A percentile compares a stretch with the other conserved stretches of the same genome.
These are phyloP conservation scores for Phlebiopsis gigantea DNA, from an alignment of 768 basidiomycete species.

Conservation along the genomic window DNA sequence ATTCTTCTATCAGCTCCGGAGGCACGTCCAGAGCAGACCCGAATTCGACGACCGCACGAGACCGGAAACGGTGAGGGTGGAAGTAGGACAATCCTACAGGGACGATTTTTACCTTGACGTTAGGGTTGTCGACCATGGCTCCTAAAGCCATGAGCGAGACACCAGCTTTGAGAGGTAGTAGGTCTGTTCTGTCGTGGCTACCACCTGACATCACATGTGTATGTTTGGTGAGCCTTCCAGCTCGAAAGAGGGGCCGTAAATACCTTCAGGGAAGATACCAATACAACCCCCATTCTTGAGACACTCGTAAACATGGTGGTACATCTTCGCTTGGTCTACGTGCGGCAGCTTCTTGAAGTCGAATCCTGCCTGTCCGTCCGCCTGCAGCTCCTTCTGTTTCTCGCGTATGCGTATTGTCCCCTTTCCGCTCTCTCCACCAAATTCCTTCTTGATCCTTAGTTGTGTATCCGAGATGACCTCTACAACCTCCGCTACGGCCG, in stretches of 20 bases:
- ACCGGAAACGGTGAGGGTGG: slow-evolving; percentile 75
- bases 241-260: background rate
- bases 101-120: slow-evolving; percentile 79
- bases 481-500: slow-evolving; percentile 73
- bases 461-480: slow-evolving; percentile 89
- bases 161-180: slow-evolving; percentile 93
- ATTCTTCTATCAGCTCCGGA: slow-evolving; percentile 78
- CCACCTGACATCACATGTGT: slow-evolving; percentile 54
- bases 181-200: slow-evolving; percentile 92
- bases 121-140: slow-evolving; percentile 87
- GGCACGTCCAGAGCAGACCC: slow-evolving; percentile 86
- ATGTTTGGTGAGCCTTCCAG: background rate
- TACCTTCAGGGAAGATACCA: slow-evolving; percentile 98
- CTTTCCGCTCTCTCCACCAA: slow-evolving; percentile 76
- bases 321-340: slow-evolving; percentile 94
- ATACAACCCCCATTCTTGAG: slow-evolving; percentile 85
- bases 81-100: slow-evolving; percentile 76
- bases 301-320: slow-evolving; percentile 84
- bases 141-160: slow-evolving; percentile 97
- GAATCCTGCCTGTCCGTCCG: slow-evolving; percentile 55
- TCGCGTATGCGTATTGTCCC: slow-evolving; percentile 64
- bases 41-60: slow-evolving; percentile 94
- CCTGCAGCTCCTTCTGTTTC: slow-evolving; percentile 53
- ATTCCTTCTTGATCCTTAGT: slow-evolving; percentile 80
- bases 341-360: slow-evolving; percentile 81